Conservation (phyloP, 2,329 filamentous ascomycete species). For the Fusarium annulatum region DNA sequence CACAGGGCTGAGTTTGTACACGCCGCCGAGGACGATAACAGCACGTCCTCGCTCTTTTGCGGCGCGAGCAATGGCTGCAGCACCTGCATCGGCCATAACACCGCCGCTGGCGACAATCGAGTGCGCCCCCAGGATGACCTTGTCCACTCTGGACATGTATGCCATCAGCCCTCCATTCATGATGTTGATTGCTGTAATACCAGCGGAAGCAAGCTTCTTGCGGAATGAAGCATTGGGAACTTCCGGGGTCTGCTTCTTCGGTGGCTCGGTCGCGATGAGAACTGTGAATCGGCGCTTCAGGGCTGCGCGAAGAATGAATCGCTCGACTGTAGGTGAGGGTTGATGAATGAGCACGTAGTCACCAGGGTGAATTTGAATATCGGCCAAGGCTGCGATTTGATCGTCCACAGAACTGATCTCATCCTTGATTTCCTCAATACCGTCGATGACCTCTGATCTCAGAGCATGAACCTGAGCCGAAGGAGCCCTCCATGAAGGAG, state of each 20-base stretch:
- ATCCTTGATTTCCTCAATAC: constrained; percentile 95
- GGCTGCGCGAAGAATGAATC: constrained; percentile 88
- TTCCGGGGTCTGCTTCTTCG: constrained; percentile 51
- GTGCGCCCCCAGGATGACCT: constrained; percentile 90
- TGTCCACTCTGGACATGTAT: constrained; percentile 95
- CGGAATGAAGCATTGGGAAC: constrained; percentile 67
- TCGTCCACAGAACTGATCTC: constrained; percentile 94
- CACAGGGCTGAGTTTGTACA: constrained; percentile 94
- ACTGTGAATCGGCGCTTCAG: constrained; percentile 92
- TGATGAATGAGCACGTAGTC: constrained; percentile 93
- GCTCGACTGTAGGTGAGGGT: constrained; percentile 86
- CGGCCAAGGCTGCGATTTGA: constrained; percentile 87
- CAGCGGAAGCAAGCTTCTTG: constrained; percentile 81
- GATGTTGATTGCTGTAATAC: constrained; percentile 85
- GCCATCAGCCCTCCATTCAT: constrained; percentile 89
- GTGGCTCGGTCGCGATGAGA: constrained; percentile 77
- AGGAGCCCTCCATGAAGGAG: constrained; percentile 56
- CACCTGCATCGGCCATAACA: constrained; percentile 85
- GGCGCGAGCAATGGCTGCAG: constrained; percentile 83
- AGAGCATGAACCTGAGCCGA: constrained; percentile 72
- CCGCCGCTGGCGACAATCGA: constrained; percentile 90
- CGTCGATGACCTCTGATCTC: constrained; percentile 90
- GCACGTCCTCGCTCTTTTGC: constrained; percentile 85
- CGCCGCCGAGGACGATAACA: constrained; percentile 88
- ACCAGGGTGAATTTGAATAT: constrained; percentile 92